phyloP scores from a whole-genome alignment of 164 flowering plant species.

The Annona squamosa region DNA sequence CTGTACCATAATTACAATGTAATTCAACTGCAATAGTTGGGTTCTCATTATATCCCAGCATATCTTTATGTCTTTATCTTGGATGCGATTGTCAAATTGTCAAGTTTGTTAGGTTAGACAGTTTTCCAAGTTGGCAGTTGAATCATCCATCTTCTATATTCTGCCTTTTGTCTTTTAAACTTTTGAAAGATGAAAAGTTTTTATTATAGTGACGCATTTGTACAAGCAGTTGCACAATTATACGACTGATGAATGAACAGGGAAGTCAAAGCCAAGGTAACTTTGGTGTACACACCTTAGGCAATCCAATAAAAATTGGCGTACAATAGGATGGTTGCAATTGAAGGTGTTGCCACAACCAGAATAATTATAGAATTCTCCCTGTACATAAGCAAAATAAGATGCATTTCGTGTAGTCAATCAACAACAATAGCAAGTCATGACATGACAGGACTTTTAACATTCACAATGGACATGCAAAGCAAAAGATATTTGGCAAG shows the following conservation, averaged over 20 bases:
- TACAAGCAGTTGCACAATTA: neutral
- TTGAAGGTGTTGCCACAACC: constrained; percentile 98
- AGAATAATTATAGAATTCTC: constrained; percentile 91
- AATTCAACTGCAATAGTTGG: no score
- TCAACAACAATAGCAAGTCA: neutral
- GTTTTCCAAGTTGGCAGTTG: no score
- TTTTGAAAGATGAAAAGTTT: no score
- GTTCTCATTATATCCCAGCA: no score
- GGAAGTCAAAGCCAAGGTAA: neutral
- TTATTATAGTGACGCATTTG: no score
- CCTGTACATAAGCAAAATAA: constrained; percentile 40
- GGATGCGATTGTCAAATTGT: no score
- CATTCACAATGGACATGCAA: neutral
- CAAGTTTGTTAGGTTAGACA: no score
- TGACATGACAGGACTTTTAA: neutral
- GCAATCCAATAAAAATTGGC: constrained; percentile 83
- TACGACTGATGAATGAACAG: neutral
- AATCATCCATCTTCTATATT: no score
- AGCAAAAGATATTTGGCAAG: neutral
- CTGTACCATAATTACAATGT: no score
- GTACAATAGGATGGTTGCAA: constrained; percentile 93
- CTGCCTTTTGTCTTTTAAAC: no score
- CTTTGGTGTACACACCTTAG: constrained; percentile 44
- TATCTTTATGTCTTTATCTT: no score
- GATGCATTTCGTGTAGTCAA: neutral